phyloP scores from a whole-genome alignment of 2,329 filamentous ascomycete species.

The Chaetomiaceae sp. region DNA sequence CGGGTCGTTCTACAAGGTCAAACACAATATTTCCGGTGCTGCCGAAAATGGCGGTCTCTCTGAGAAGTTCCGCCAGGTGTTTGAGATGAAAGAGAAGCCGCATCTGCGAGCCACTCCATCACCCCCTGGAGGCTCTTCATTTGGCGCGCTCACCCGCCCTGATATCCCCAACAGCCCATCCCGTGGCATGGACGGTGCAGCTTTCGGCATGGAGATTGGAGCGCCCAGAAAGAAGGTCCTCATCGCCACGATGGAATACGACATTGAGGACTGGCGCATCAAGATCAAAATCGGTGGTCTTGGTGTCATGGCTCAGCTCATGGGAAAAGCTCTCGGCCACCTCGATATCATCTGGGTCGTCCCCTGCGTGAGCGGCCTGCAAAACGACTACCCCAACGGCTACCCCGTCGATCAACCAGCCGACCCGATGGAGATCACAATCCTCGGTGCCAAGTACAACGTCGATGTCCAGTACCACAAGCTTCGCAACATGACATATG shows the following conservation, averaged over 20 bases:
- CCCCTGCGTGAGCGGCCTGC: constrained; percentile 54
- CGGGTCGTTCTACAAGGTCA: constrained; percentile 55
- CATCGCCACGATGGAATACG: constrained; percentile 68
- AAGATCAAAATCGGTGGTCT: constrained; percentile 67
- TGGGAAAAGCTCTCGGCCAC: constrained; percentile 60
- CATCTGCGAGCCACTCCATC: constrained; percentile 14
- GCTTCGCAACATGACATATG: constrained; percentile 61
- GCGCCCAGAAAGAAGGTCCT: constrained; percentile 44
- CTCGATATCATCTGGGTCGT: constrained; percentile 61
- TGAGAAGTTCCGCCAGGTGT: constrained; percentile 15
- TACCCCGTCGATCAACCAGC: constrained; percentile 55
- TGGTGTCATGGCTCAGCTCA: constrained; percentile 64
- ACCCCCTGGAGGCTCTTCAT: constrained; percentile 24
- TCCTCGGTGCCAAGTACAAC: constrained; percentile 54
- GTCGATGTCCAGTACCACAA: constrained; percentile 60
- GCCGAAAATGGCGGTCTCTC: constrained; percentile 22
- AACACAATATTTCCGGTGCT: constrained; percentile 27
- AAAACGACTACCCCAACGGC: constrained; percentile 31
- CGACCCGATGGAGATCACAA: constrained; percentile 56
- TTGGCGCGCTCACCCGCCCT: constrained; percentile 17
- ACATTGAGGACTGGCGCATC: constrained; percentile 64
- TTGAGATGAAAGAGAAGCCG: constrained; percentile 16
- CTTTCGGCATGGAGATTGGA: constrained; percentile 16
- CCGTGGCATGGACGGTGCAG: background rate
- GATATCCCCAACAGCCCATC: constrained; percentile 30